Base-by-base conservation (phyloP, 1,284 basidiomycete genomes). In the Athelia sp. region DNA sequence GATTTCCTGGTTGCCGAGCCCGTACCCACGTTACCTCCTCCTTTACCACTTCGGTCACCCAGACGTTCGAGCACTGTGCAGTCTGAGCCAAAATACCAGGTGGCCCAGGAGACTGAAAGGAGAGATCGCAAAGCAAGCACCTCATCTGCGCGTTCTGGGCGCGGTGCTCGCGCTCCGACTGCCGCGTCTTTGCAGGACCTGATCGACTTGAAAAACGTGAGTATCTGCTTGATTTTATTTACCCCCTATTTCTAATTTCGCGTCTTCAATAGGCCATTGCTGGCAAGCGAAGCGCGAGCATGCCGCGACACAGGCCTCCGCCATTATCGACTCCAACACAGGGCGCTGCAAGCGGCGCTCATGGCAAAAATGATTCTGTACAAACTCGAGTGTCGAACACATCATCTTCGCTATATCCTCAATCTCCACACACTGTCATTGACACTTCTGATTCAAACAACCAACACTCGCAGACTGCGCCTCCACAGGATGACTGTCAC, bases 391-490 rank as follows among this genome's bases (percentile, higher is more conserved):
- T 69, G 50, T 86, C 87, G 4, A 73, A 74, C 4, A 74, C 78
- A 26, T 82, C 83, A 15, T 87, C 87, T 6, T 89, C 88, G 10
- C 64, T 88, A 21, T 90, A 90, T 57, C 88, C 87, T 48, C 73
- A 76, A 49, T 89, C 87, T 40, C 81, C 79, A 43, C 76, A 73
- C 3, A 82, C 79, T 34, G 70, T 76, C 18, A 13, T 29, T 29
- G 82, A 83, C 14, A 72, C 70, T 14, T 71, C 76, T 22, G 76
- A n/a, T n/a, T n/a, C n/a, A n/a, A n/a, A 50, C 81, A 78, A 44
- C 82, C 82, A 18, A 73, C 67, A 56, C 82, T 80, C 46, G 67
- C 79, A 49, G 6, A n/a, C 15, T 29, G 26, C 26, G 6, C 26
- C 26, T 29, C 6, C 4, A 29, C 26, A 6, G 26, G 26, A 29